Percentiles rank a stretch among this genome's conserved stretches.
Conservation (phyloP, 768 basidiomycete species). For the Mycena indigotica region DNA sequence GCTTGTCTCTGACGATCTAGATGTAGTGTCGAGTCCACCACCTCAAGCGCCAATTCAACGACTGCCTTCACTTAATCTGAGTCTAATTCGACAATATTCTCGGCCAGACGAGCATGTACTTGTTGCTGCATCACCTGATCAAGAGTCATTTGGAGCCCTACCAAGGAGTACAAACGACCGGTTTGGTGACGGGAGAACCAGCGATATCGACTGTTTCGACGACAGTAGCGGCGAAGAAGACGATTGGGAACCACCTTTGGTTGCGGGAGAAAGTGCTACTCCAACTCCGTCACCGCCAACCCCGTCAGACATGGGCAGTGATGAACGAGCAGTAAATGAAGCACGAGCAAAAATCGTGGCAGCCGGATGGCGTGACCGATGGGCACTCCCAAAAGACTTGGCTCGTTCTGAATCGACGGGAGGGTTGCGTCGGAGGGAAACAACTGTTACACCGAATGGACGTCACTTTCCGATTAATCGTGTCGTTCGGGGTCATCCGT, state of each 20-base stretch:
- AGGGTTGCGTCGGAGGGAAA: conserved; percentile 43
- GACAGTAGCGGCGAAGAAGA: conserved; percentile 29
- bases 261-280: conserved; percentile 13
- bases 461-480: conserved; percentile 31
- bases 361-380: conserved; percentile 57
- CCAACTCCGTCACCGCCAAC: conserved; percentile 7
- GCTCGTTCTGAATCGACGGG: conserved; percentile 25
- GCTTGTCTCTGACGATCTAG: conserved; percentile 46
- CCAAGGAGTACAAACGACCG: conserved; percentile 49
- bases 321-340: conserved; percentile 29
- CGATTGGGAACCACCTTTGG: background rate
- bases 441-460: conserved; percentile 48
- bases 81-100: conserved; percentile 8
- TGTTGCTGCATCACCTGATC: conserved; percentile 13
- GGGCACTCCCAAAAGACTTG: conserved; percentile 42
- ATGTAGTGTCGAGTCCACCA: conserved; percentile 53
- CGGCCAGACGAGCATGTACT: conserved; percentile 5
- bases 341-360: conserved; percentile 46
- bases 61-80: conserved; percentile 19
- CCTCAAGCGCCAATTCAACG: background rate
- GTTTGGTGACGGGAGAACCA: conserved; percentile 45
- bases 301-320: conserved; percentile 32
- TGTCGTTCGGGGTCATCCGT: conserved; percentile 23
- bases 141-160: conserved; percentile 25
- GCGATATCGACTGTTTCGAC: conserved; percentile 47